Evolutionary conservation across 2,329 filamentous ascomycete species (phyloP), one percentile per base, ranked within the genome.

Genomic region (Penicillium sp.): DNA sequence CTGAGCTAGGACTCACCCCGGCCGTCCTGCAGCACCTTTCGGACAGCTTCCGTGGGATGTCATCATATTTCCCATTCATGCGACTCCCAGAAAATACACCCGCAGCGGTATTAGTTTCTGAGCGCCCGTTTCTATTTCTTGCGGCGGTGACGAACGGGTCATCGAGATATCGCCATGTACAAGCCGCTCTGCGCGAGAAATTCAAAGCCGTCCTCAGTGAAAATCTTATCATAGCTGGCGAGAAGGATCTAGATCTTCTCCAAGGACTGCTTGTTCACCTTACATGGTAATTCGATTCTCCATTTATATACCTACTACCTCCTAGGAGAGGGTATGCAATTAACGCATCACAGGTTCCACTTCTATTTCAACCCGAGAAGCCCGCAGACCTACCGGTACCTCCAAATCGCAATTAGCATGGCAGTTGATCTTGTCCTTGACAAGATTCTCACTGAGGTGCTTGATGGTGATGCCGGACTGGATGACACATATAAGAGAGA

Each of bases 201-300:
- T n/a, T 58, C 1, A 58, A 58, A 29, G 17, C 38, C 29, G 26
- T 15, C 17, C 46, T 58, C 3, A 58, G 56, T 19, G 46, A 51
- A 8, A 31, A 47, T 6, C 30, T 58, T 7, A 26, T 58, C 6
- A 44, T 58, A 11, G 56, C 56, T 5, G 56, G 47, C 3, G 56
- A 58, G 17, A 58, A 44, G 44, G 56, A 51, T 38, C 23, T 58
- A 13, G 56, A 58, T 21, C 29, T 58, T 7, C 47, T 58, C 13
- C 56, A 58, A 9, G 56, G 56, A 1, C 29, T 58, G 23, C 56
- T 58, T 19, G 29, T 51, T 31, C 56, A 58, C 38, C 56, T 58
- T 41, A 46, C 56, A 5, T 58, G 56, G 56, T 50, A 19, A 5
- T 31, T 21, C 30, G 1, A 29, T 23, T 9, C 0, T 31, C 8